These are phyloP conservation scores for Puccinia hordei DNA, from an alignment of 1,284 basidiomycete species.

Conservation along the genomic window DNA sequence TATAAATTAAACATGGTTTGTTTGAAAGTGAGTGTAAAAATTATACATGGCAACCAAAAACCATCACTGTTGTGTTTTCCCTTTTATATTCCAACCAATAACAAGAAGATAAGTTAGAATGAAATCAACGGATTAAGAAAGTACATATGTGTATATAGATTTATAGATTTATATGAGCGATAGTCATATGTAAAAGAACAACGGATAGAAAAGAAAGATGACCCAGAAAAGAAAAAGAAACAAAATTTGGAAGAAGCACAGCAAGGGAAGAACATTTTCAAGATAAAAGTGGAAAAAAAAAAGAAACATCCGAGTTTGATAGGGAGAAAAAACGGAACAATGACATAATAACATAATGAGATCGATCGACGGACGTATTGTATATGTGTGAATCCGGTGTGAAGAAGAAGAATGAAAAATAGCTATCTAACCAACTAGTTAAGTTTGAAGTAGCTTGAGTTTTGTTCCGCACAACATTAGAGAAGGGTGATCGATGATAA, in stretches of 20 bases:
- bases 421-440: neutral
- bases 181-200: neutral
- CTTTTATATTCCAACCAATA: neutral
- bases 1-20: too few relatives aligned
- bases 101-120: neutral
- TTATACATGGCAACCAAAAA: too few relatives aligned
- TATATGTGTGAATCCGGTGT: neutral
- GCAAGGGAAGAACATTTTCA: neutral
- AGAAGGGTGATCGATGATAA: neutral
- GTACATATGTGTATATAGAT: neutral
- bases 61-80: too few relatives aligned
- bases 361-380: neutral
- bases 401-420: neutral
- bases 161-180: neutral
- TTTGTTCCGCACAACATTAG: neutral
- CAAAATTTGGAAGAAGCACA: neutral
- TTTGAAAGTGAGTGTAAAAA: too few relatives aligned
- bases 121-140: neutral
- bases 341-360: neutral
- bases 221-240: neutral
- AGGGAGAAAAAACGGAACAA: neutral
- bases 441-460: neutral
- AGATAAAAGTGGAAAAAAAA: neutral
- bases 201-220: too few relatives aligned
- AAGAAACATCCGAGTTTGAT: too few relatives aligned